Base-by-base conservation (phyloP, 495 filamentous ascomycete species). In the Penicillium chermesinum region DNA sequence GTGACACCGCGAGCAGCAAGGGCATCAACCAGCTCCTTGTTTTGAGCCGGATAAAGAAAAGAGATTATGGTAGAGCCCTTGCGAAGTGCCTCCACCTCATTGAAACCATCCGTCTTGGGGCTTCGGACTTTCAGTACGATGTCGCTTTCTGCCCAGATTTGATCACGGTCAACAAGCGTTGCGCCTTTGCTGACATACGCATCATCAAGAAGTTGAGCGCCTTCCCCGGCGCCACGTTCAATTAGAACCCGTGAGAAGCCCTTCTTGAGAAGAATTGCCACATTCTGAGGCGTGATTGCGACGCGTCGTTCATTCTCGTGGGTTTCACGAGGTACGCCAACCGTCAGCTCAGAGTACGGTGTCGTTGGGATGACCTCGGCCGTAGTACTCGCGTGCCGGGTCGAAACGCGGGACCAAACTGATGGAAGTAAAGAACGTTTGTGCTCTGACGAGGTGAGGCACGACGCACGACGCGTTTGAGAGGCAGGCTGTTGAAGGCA, bases 51-150 rank as follows among this genome's bases (percentile, higher is more conserved):
- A 60, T 88, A 86, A 22, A 89, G 64, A 63, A 89, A 85, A 32
- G 84, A 88, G 48, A 89, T 83, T 41, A 89, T 61, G 4, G 84
- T 88, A 20, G 79, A 74, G 9, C 80, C 83, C 54, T 80, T 74
- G 40, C 76, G 76, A 36, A 86, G 66, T 35, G 67, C 65, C 48
- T 82, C 73, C 5, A 83, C 71, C 63, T 89, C 85, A 38, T 77
- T 78, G 49, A 76, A 60, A 7, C 67, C 73, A 41, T 73, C 66
- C 1, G 62, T 45, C 49, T 76, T 84, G 0, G 86, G 86, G 7
- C 81, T 80, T 27, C 87, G 81, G 27, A 91, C 86, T 67, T 90
- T 91, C 53, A 91, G 70, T 2, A 91, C 66, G 44, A 91, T 87
- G 63, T 89, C 80, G 50, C 83, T 81, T 42, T 83, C 65, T 18